Conservation (phyloP, 345 rosid species). For the Eucalyptus leucophloia region DNA sequence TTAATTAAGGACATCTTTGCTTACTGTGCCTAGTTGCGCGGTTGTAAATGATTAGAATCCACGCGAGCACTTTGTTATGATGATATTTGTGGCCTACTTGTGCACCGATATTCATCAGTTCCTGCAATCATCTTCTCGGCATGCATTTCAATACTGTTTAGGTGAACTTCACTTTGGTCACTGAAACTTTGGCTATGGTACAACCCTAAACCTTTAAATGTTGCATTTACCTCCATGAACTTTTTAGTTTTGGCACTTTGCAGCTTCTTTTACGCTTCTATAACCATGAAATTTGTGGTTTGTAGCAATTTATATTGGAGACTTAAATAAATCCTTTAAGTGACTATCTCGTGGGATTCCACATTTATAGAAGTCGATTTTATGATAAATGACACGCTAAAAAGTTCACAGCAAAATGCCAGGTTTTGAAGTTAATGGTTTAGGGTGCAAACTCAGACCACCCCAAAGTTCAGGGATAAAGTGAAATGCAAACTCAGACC, state of each 20-base stretch:
- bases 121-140: background rate
- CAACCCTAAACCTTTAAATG: background rate
- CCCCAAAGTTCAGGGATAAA: background rate
- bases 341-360: background rate
- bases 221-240: background rate
- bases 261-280: background rate
- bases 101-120: background rate
- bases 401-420: background rate
- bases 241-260: background rate
- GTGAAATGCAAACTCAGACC: too few relatives aligned
- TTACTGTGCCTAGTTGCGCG: background rate
- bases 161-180: background rate
- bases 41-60: background rate
- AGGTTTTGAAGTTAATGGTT: background rate
- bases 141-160: background rate
- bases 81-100: background rate
- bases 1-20: background rate
- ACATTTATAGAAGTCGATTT: background rate
- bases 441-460: background rate
- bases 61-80: background rate
- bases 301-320: background rate
- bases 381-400: background rate
- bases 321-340: background rate
- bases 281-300: background rate
- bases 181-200: background rate